These are phyloP conservation scores for Karstenula rhodostoma DNA, from an alignment of 2,329 filamentous ascomycete genomes.

Conservation along the genomic window DNA sequence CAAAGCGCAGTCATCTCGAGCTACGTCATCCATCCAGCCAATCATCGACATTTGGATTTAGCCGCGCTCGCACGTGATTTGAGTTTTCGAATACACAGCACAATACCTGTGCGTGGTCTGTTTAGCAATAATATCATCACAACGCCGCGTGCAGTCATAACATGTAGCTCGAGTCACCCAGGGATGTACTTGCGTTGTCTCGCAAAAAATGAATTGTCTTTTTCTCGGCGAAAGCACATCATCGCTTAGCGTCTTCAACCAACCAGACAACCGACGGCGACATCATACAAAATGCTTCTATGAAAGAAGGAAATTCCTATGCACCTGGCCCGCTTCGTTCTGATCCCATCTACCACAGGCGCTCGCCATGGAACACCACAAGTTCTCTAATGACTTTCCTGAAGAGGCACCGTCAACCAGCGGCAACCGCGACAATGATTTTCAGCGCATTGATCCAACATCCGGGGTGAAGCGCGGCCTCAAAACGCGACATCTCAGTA, in stretches of 20 bases:
- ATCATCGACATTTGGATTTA: background rate
- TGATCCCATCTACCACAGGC: background rate
- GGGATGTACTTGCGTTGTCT: too few species aligned
- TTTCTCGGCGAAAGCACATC: background rate
- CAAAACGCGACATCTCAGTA: conserved; percentile 72
- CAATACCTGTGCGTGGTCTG: too few species aligned
- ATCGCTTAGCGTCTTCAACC: background rate
- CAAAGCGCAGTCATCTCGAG: background rate
- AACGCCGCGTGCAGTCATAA: too few species aligned
- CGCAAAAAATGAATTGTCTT: too few species aligned
- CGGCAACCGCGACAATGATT: conserved; percentile 35
- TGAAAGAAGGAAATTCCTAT: background rate
- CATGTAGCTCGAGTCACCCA: too few species aligned
- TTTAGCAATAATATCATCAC: too few species aligned
- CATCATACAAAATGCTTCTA: background rate
- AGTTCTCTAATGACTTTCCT: conserved; percentile 10
- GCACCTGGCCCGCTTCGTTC: background rate
- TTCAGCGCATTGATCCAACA: conserved; percentile 61
- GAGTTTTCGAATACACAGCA: too few species aligned
- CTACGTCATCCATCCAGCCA: background rate
- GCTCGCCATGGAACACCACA: conserved; percentile 14
- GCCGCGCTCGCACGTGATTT: background rate
- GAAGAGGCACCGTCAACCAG: conserved; percentile 6
- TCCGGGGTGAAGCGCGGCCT: conserved; percentile 73
- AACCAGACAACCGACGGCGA: background rate